phyloP scores from a whole-genome alignment of 352 stramenopile species.

The Pythium aristosporum region DNA sequence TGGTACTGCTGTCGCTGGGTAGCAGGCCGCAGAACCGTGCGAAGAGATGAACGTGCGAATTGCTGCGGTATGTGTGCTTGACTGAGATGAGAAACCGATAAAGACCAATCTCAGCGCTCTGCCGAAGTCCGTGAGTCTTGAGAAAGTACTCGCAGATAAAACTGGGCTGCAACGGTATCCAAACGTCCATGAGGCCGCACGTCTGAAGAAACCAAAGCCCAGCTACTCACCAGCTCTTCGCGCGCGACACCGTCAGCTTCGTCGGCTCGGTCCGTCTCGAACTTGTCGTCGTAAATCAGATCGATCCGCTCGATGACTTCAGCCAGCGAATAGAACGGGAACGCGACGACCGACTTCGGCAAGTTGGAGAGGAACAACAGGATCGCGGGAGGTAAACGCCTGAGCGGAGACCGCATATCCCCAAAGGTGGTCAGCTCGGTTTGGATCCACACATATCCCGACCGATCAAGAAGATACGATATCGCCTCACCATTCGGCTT shows the following conservation, averaged over 20 bases:
- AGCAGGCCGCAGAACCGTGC: slow-evolving; percentile 54
- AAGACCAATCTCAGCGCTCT: slow-evolving; percentile 62
- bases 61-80: slow-evolving; percentile 48
- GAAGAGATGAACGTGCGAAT: slow-evolving; percentile 65
- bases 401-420: slow-evolving; percentile 8
- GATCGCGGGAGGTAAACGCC: slow-evolving; percentile 49
- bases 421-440: background rate
- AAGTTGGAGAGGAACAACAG: slow-evolving; percentile 71
- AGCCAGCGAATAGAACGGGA: slow-evolving; percentile 58
- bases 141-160: slow-evolving; percentile 78
- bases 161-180: slow-evolving; percentile 34
- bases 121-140: slow-evolving; percentile 58
- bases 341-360: slow-evolving; percentile 66
- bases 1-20: slow-evolving; percentile 7
- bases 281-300: slow-evolving; percentile 79
- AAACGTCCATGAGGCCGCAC: background rate
- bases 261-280: slow-evolving; percentile 53
- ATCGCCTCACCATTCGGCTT: slow-evolving; percentile 47
- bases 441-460: background rate
- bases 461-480: background rate
- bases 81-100: slow-evolving; percentile 73
- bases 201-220: background rate
- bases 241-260: slow-evolving; percentile 57
- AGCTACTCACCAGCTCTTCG: slow-evolving; percentile 41
- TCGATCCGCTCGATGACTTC: slow-evolving; percentile 60